Conservation (phyloP, 805 yeast genomes). For the Teunomyces cretensis region DNA sequence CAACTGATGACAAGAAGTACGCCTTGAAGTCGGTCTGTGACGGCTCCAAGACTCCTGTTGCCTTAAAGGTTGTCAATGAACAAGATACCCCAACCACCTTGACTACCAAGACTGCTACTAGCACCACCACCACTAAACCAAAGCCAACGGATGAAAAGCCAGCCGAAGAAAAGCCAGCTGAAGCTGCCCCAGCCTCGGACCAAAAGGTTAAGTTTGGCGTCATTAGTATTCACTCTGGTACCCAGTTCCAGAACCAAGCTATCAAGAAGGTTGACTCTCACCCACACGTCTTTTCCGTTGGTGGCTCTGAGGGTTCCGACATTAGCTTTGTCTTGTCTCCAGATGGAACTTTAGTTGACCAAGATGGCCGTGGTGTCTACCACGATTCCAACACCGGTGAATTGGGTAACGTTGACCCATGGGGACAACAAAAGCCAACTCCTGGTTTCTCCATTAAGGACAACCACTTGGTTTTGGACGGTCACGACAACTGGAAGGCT, state of each 20-base stretch:
- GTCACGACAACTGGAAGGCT: slow-evolving; percentile 37
- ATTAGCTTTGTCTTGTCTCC: slow-evolving; percentile 22
- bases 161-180: background rate
- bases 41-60: slow-evolving; percentile 11
- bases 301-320: slow-evolving; percentile 28
- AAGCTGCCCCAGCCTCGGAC: slow-evolving; percentile 4
- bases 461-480: slow-evolving; percentile 36
- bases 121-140: slow-evolving; percentile 6
- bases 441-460: slow-evolving; percentile 39
- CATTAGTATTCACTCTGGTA: slow-evolving; percentile 23
- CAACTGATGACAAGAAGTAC: slow-evolving; percentile 4
- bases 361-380: slow-evolving; percentile 27
- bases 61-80: slow-evolving; percentile 6
- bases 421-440: slow-evolving; percentile 31
- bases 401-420: slow-evolving; percentile 33
- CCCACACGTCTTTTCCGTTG: slow-evolving; percentile 35
- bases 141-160: slow-evolving; percentile 3
- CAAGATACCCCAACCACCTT: slow-evolving; percentile 2
- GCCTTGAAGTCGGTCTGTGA: slow-evolving; percentile 8
- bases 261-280: slow-evolving; percentile 30
- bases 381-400: slow-evolving; percentile 31
- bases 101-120: slow-evolving; percentile 3
- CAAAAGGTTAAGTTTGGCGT: slow-evolving; percentile 17
- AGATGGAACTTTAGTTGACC: slow-evolving; percentile 31
- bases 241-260: slow-evolving; percentile 22